Conservation (phyloP, 352 stramenopile genomes). For the Phytopythium ostracodes region DNA sequence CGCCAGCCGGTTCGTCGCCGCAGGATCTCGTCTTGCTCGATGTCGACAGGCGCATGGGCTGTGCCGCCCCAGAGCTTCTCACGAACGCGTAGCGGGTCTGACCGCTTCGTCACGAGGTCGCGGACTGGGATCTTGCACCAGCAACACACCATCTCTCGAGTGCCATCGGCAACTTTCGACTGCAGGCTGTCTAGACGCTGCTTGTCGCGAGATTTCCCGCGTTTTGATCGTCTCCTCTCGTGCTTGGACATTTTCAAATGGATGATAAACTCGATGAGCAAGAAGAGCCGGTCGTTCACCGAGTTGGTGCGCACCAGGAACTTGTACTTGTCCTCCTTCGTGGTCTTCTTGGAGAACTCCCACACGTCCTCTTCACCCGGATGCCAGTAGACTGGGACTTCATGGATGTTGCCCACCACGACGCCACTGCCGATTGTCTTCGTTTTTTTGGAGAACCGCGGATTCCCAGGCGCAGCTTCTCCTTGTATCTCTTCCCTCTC, state of each 20-base stretch:
- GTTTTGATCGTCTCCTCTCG: slow-evolving; percentile 11
- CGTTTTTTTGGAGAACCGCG: not conserved
- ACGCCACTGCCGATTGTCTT: slow-evolving; percentile 22
- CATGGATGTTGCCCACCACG: slow-evolving; percentile 72
- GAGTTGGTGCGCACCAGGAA: slow-evolving; percentile 73
- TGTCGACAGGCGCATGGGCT: slow-evolving; percentile 54
- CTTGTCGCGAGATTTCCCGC: slow-evolving; percentile 4
- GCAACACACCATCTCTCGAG: slow-evolving; percentile 67
- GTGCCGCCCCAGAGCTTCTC: slow-evolving; percentile 67
- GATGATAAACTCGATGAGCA: slow-evolving; percentile 76
- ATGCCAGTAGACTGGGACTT: slow-evolving; percentile 74
- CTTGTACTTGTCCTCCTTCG: slow-evolving; percentile 79
- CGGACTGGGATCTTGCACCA: slow-evolving; percentile 75
- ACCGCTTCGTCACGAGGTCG: slow-evolving; percentile 40
- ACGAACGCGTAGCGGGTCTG: slow-evolving; percentile 42
- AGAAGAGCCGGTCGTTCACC: slow-evolving; percentile 59
- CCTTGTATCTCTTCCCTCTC: slow-evolving; percentile 32
- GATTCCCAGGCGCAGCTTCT: not conserved
- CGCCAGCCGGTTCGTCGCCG: slow-evolving; percentile 63
- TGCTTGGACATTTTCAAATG: slow-evolving; percentile 37
- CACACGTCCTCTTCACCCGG: slow-evolving; percentile 71
- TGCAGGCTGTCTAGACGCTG: too few relatives aligned
- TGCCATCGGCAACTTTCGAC: slow-evolving; percentile 6
- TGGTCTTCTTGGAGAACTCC: slow-evolving; percentile 75
- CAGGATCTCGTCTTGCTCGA: slow-evolving; percentile 72